These are phyloP conservation scores for Plantago lanceolata DNA, from an alignment of 305 asterid species.

Conservation along the genomic window DNA sequence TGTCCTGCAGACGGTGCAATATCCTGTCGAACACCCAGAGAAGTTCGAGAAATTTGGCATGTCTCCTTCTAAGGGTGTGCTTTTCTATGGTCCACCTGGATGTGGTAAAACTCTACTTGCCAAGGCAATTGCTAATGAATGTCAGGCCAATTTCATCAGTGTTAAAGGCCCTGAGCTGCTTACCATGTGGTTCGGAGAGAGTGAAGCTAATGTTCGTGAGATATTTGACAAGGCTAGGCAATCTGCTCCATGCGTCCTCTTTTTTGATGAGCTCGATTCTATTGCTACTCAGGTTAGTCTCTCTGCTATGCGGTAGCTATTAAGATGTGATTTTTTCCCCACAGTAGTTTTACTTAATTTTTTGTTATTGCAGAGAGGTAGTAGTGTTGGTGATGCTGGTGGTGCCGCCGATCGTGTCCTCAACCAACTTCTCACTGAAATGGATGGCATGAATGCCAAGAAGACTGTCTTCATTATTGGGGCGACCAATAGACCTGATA, in stretches of 20 bases:
- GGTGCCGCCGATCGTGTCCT: conserved; percentile 72
- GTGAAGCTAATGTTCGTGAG: conserved; percentile 86
- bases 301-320: not conserved
- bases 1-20: conserved; percentile 56
- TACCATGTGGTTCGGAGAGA: conserved; percentile 93
- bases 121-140: conserved; percentile 83
- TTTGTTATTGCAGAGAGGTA: conserved; percentile 41
- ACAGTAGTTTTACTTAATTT: not conserved
- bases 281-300: conserved; percentile 75
- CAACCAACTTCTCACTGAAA: conserved; percentile 64
- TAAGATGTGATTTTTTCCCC: not conserved
- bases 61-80: conserved; percentile 91
- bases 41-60: conserved; percentile 65
- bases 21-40: conserved; percentile 73
- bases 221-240: conserved; percentile 83
- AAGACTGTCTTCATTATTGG: conserved; percentile 67
- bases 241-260: conserved; percentile 86
- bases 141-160: conserved; percentile 84
- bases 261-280: conserved; percentile 88
- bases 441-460: conserved; percentile 66
- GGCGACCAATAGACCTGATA: conserved; percentile 69
- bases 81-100: conserved; percentile 89
- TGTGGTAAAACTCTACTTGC: conserved; percentile 87
- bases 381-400: conserved; percentile 67
- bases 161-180: conserved; percentile 82